Base-by-base conservation (phyloP, 345 rosid genomes). In the Durio zibethinus region DNA sequence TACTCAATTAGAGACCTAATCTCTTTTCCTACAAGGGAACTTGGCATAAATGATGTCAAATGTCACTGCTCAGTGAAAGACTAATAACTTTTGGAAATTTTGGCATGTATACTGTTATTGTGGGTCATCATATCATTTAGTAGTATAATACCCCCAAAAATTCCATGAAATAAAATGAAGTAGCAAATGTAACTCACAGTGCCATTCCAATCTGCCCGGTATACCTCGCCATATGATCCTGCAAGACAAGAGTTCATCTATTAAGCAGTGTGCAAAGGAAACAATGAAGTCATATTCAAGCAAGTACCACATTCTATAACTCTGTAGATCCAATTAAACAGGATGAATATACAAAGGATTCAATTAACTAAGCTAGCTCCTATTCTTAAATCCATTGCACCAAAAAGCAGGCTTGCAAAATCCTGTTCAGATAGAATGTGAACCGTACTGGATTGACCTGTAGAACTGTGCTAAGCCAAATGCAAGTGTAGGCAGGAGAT, bases 161-260 rank as follows among this genome's bases (percentile, higher is more conserved):
- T 66, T 77, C 53, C 47, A 38, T 10, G 0, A 40, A 10, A 15
- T 23, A 59, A 71, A 53, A 67, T 21, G 31, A 7, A 9, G 2
- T 27, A n/a, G 9, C 31, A 63, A 80, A 81, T 29, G 73, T 48
- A 83, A 89, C 97, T 92, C 83, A 94, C 97, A 77, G 97, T 94
- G 87, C 97, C 92, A 88, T 93, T 90, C 94, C 97, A 93, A 77
- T 94, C 97, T 15, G 90, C 95, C 45, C 80, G 93, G 83, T 93
- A 94, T 56, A 94, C 98, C 87, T 94, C 98, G 12, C 98, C 97
- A 66, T 93, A 94, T 72, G 98, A 95, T 75, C 99, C 99, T 95
- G 90, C 79, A 83, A 77, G 67, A 80, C 10, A 81, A 82, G 45
- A 16, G 70, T 70, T 52, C 48, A 25, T 25, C 29, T 59, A 31